Conservation (phyloP, 2,329 filamentous ascomycete species). For the Beauveria australis region DNA sequence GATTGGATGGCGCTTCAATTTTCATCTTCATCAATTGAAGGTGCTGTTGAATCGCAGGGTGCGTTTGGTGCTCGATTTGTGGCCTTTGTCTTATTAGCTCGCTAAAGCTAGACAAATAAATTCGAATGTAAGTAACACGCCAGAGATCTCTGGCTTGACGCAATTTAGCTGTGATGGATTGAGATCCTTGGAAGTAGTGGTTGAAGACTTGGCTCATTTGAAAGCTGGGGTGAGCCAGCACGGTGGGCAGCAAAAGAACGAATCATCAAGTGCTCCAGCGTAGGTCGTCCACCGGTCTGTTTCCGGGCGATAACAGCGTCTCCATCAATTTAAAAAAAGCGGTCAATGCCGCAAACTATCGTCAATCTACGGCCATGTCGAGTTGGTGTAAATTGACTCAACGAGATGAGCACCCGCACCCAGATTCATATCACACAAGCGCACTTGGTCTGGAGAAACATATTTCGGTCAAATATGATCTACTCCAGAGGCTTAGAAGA, state of each 20-base stretch:
- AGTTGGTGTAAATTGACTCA: background rate
- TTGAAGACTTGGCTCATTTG: background rate
- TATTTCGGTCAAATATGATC: background rate
- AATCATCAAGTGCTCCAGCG: background rate
- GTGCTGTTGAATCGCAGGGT: slow-evolving; percentile 6
- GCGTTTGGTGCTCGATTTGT: slow-evolving; percentile 3
- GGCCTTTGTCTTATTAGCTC: background rate
- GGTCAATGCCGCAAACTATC: background rate
- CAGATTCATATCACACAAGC: slow-evolving; percentile 1
- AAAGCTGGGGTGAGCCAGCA: slow-evolving; percentile 2
- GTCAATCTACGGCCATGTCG: background rate
- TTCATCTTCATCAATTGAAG: slow-evolving; percentile 2
- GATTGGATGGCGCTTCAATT: background rate
- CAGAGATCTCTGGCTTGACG: background rate
- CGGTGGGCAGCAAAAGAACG: background rate
- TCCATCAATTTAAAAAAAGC: background rate
- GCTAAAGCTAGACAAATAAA: background rate
- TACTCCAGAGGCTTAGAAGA: background rate
- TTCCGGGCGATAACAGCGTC: background rate
- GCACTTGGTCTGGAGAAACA: background rate
- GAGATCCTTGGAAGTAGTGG: background rate
- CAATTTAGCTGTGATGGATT: background rate
- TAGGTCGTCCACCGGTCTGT: background rate
- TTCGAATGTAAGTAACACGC: background rate
- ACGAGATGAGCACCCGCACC: background rate